Evolutionary conservation across 192 early-diverging fungal genomes (phyloP), one percentile per base, ranked within the genome.

Genomic region (Obelidium mucronatum): DNA sequence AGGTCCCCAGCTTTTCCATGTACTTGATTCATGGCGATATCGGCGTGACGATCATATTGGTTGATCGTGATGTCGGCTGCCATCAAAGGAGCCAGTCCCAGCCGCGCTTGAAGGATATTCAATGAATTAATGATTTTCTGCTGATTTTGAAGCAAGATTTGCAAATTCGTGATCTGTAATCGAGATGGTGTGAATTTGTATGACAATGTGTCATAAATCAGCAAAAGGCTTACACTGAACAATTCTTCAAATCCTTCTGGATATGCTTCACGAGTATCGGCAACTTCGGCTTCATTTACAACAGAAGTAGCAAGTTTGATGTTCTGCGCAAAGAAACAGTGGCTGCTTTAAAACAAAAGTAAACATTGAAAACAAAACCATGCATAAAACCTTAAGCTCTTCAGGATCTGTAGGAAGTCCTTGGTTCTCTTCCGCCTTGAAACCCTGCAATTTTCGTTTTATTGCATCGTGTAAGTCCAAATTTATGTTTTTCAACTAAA

Each of bases 41-140:
- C 36, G 8, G 69, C 53, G 2, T 34, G 15, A n/a, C 28, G 34
- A 8, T 31, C 37, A 33, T 36, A 72, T 19, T 40, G 54, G 2
- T n/a, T 22, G 24, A 22, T 28, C 26, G 36, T 54, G 0, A 28
- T 13, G 1, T 54, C 31, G 8, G 74, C 66, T 39, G 76, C 76
- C 35, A 24, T 13, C 39, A 76, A 33, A 2, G 65, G 64, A n/a
- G 77, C 31, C 11, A 67, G 39, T 6, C 75, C 84, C 3, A 82
- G 33, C 56, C 77, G 76, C 28, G 69, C 58, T 33, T 69, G 58
- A 26, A 87, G 68, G 4, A 82, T 3, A 51, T 88, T 88, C 19
- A 88, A 72, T 2, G 74, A 52, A 52, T 83, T 83, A 15, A 88
- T 80, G 33, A 88, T 82, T 36, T 83, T 76, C 59, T 83, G 84